Base-by-base conservation (phyloP, 176 grass and related monocot species). In the Musa acuminata region DNA sequence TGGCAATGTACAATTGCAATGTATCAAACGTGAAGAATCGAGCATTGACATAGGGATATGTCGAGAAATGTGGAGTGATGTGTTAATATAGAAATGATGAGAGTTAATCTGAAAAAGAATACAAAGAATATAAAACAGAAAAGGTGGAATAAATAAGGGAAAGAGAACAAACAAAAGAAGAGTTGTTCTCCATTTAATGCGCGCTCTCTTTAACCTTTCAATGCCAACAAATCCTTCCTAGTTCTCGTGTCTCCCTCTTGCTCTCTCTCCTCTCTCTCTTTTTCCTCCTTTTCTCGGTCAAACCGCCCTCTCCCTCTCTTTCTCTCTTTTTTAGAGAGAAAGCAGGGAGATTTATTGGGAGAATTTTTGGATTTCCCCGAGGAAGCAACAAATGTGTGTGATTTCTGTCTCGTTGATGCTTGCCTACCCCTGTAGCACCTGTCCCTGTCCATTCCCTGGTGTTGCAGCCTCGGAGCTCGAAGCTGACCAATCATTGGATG, bases 401-500 rank as follows among this genome's bases (percentile, higher is more conserved):
- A 85, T 89, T 89, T 80, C 75, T 51, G 77, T 80, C 85, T 87
- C 29, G 23, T 84, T 82, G 73, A 35, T 74, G 76, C 77, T 49
- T 29, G 52, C 78, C 50, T 59, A 71, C 25, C 1, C 13, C 51
- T 57, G 77, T 55, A 43, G 80, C 83, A 25, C 21, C 57, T 64
- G 69, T n/a, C 50, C 57, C 67, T 9, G 8, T 73, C 73, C 71
- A 67, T 81, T 59, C 78, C 75, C 76, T 77, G 69, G 69, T 51
- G 52, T 52, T 57, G 24, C 50, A 19, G 74, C 71, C 80, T 83
- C 52, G 76, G 70, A 54, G 49, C 25, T 74, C 52, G 52, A 58
- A 73, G 50, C 55, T 66, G 55, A 57, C 85, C 83, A 80, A 93
- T 93, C 83, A 88, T 87, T 82, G 73, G 49, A 57, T 75, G 29